Base-by-base conservation (phyloP, 139 green algal genomes). In the Micractinium sp. region DNA sequence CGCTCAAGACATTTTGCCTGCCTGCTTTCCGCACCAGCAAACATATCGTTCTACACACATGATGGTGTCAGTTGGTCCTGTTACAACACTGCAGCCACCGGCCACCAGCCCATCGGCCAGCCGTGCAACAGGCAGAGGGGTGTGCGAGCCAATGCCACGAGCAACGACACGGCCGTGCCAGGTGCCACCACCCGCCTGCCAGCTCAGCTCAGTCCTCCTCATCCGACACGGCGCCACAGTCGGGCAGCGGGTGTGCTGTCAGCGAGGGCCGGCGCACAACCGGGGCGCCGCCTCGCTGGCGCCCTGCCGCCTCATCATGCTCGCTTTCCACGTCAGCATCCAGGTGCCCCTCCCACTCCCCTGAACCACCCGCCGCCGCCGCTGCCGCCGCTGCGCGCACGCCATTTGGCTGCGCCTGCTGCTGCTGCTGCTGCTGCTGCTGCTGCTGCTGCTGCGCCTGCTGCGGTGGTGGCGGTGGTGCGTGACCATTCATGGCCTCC, bases 271-370 rank as follows among this genome's bases (percentile, higher is more conserved):
- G 63, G 63, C 63, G 63, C 31, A 31, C 73, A 9, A 75, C 67
- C 25, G n/a, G 67, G 67, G 67, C 67, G 27, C 67, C 67, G 23
- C 67, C 67, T n/a, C 41, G 73, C 63, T 71, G 63, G 20, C 22
- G 83, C 82, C 16, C 39, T 2, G 25, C 67, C 33, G 13, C 78
- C 1, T 29, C 83, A 67, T 81, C 82, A 35, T 87, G 82, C 61
- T 78, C 83, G 83, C 83, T 87, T 67, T 87, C 83, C 66, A 81
- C 83, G 23, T 87, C 83, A 66, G 83, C 83, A 69, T 87, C 83
- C 67, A 87, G 38, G 35, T 80, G 41, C 20, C 78, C 78, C 47
- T 84, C 78, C 18, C 41, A 63, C 39, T 47, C n/a, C 31, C n/a
- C n/a, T n/a, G 76, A 36, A 61, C 53, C 76, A 29, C 22, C 15